These are phyloP conservation scores for Vitis hybrid DNA, from an alignment of 177 flowering plant species.

Conservation along the genomic window DNA sequence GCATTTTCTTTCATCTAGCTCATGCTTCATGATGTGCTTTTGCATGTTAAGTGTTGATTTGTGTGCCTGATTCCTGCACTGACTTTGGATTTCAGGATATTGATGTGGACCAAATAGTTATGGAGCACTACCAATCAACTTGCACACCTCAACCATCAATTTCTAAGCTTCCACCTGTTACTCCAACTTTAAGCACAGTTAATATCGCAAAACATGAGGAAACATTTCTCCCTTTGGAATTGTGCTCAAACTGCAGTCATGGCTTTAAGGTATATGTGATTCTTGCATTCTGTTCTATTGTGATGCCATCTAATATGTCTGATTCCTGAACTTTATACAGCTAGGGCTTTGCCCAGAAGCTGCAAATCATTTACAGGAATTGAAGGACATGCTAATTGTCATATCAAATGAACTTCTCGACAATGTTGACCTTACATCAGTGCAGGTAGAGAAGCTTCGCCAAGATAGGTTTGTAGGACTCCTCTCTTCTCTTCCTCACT, in stretches of 20 bases:
- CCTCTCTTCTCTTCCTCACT: neutral
- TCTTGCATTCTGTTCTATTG: slow-evolving; percentile 2
- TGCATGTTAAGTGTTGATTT: neutral
- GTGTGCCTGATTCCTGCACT: neutral
- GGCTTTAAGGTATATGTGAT: slow-evolving; percentile 57
- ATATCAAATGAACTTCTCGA: slow-evolving; percentile 92
- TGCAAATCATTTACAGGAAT: slow-evolving; percentile 70
- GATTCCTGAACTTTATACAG: slow-evolving; percentile 42
- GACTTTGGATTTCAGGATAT: slow-evolving; percentile 53
- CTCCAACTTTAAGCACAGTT: slow-evolving; percentile 34
- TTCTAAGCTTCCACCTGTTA: slow-evolving; percentile 48
- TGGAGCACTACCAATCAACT: slow-evolving; percentile 72
- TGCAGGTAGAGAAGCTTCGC: slow-evolving; percentile 64
- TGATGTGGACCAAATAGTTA: slow-evolving; percentile 89
- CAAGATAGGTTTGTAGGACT: slow-evolving; percentile 65
- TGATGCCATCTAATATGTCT: slow-evolving; percentile 13
- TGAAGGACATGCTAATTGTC: slow-evolving; percentile 80
- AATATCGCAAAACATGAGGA: slow-evolving; percentile 30
- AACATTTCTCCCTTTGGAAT: slow-evolving; percentile 56
- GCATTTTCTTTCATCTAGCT: neutral
- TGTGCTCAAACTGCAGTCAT: slow-evolving; percentile 68
- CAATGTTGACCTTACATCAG: slow-evolving; percentile 54
- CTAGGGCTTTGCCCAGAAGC: slow-evolving; percentile 83
- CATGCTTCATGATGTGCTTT: neutral
- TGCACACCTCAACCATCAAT: slow-evolving; percentile 69